Evolutionary conservation across 2,329 filamentous ascomycete species (phyloP).

Genomic region (Neophaeococcomyces aloes): DNA sequence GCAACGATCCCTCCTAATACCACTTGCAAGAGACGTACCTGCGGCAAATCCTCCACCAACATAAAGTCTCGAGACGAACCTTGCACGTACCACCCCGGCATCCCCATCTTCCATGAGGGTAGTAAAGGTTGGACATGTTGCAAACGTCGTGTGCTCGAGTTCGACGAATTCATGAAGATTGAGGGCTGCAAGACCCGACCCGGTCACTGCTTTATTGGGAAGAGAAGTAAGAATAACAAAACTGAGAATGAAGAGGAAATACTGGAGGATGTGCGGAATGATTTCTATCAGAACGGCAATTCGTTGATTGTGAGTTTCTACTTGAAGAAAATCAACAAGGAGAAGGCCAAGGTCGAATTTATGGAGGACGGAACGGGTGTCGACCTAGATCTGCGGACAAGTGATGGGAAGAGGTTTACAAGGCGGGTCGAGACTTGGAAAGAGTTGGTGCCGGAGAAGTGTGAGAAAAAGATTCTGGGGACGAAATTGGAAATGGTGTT

Average conservation of each 20-base stretch:
- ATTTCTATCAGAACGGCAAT: slow-evolving; percentile 87
- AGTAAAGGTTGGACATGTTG: slow-evolving; percentile 98
- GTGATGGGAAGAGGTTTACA: slow-evolving; percentile 73
- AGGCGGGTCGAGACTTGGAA: slow-evolving; percentile 65
- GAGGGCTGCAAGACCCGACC: slow-evolving; percentile 76
- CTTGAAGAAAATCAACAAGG: slow-evolving; percentile 91
- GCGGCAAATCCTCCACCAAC: slow-evolving; percentile 41
- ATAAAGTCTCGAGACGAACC: slow-evolving; percentile 57
- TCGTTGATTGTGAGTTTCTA: slow-evolving; percentile 86
- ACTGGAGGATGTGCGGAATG: slow-evolving; percentile 45
- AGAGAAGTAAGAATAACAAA: slow-evolving; percentile 62
- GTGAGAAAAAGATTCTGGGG: slow-evolving; percentile 68
- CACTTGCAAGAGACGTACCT: slow-evolving; percentile 67
- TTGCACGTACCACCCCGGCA: slow-evolving; percentile 81
- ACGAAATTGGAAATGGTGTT: slow-evolving; percentile 80
- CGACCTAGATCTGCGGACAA: slow-evolving; percentile 72
- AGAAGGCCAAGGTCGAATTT: slow-evolving; percentile 63
- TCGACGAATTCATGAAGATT: slow-evolving; percentile 96
- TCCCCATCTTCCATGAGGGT: slow-evolving; percentile 91
- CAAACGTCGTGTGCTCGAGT: slow-evolving; percentile 88
- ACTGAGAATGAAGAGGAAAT: slow-evolving; percentile 11
- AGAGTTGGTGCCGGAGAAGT: slow-evolving; percentile 62
- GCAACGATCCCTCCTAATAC: slow-evolving; percentile 62
- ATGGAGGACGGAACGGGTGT: slow-evolving; percentile 34
- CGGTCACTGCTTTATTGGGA: slow-evolving; percentile 72